Evolutionary conservation across 2,329 filamentous ascomycete species (phyloP).

Genomic region (Grosmannia penicillata): DNA sequence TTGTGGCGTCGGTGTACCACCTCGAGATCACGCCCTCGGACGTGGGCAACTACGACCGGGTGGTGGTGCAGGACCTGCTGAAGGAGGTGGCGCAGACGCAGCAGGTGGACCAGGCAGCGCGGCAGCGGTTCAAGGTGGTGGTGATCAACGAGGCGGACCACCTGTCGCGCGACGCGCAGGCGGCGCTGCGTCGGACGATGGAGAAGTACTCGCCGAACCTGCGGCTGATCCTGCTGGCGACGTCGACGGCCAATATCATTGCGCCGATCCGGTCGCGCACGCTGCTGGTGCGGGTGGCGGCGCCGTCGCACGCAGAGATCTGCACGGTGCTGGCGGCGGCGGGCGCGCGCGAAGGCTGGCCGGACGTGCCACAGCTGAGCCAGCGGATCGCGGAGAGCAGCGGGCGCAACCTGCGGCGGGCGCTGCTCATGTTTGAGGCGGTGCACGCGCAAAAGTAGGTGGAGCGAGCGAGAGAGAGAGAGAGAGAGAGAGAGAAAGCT

Average conservation of each 20-base stretch:
- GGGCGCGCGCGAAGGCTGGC: constrained; percentile 72
- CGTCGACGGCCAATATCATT: constrained; percentile 96
- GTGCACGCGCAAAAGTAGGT: constrained; percentile 92
- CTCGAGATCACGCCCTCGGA: constrained; percentile 96
- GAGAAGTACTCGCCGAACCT: constrained; percentile 98
- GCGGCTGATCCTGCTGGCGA: constrained; percentile 79
- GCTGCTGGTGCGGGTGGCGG: constrained; percentile 78
- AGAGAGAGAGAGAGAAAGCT: too few relatives aligned
- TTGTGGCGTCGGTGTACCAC: constrained; percentile 92
- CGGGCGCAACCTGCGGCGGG: constrained; percentile 76
- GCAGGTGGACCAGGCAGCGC: constrained; percentile 86
- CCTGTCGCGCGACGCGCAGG: constrained; percentile 85
- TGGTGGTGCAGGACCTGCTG: constrained; percentile 86
- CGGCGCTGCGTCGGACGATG: constrained; percentile 89
- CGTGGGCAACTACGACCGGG: constrained; percentile 89
- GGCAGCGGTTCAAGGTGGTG: constrained; percentile 93
- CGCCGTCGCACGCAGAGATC: constrained; percentile 76
- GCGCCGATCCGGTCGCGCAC: constrained; percentile 92
- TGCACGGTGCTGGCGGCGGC: constrained; percentile 56
- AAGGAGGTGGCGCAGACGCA: constrained; percentile 98
- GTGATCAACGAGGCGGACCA: constrained; percentile 99
- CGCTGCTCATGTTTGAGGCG: constrained; percentile 91
- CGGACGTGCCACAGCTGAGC: constrained; percentile 60
- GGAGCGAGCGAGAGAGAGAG: too few relatives aligned
- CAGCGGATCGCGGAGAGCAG: constrained; percentile 79